Percentiles rank a stretch among this genome's conserved stretches.
phyloP scores from a whole-genome alignment of 116 monocot genomes.

The Phalaenopsis hybrid region DNA sequence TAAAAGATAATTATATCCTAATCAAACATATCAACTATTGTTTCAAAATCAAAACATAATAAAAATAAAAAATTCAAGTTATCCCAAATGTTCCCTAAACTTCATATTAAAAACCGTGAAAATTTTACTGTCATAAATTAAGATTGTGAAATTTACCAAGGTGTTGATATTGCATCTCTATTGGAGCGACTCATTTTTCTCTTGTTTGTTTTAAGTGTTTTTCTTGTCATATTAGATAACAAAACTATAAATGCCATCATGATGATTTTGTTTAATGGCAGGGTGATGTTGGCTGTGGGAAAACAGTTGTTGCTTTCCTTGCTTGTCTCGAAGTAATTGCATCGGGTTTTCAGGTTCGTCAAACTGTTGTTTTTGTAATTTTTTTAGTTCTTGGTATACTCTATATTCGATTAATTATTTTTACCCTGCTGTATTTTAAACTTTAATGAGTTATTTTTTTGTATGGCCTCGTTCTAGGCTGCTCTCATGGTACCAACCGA shows the following conservation, averaged over 20 bases:
- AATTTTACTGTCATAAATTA: no score
- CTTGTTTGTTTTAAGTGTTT: not conserved
- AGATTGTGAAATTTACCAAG: no score
- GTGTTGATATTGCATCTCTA: not conserved
- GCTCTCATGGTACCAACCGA: slow-evolving; percentile 98
- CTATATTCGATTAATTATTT: not conserved
- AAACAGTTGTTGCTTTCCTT: slow-evolving; percentile 94
- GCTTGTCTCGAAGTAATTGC: slow-evolving; percentile 93
- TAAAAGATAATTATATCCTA: no score
- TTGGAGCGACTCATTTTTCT: not conserved
- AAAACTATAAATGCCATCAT: not conserved
- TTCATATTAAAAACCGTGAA: no score
- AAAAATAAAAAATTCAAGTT: no score
- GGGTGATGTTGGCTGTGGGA: slow-evolving; percentile 99
- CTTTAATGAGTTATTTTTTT: not conserved
- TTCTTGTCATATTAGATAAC: not conserved
- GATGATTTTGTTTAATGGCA: slow-evolving; percentile 18
- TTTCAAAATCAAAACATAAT: no score
- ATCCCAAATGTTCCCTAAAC: no score
- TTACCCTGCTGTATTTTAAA: not conserved
- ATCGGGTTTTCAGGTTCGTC: slow-evolving; percentile 84
- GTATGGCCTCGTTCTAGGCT: slow-evolving; percentile 38
- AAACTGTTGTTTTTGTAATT: not conserved
- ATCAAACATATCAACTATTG: no score
- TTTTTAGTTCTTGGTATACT: not conserved